Base-by-base conservation (phyloP, 2,329 filamentous ascomycete species). In the Colletotrichum cereale region DNA sequence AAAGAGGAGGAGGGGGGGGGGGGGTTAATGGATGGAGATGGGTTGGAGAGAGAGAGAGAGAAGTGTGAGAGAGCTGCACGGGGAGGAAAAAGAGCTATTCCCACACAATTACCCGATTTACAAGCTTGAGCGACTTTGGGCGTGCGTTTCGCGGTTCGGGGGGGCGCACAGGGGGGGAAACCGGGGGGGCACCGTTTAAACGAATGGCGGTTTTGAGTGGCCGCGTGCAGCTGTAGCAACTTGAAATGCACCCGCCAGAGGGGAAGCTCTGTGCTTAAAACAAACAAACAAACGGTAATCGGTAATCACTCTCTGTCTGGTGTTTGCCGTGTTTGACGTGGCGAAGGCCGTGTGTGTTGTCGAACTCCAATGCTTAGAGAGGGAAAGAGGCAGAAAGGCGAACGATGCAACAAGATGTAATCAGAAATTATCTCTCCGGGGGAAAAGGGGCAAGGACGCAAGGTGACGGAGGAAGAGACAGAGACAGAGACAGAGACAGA, bases 151-250 rank as follows among this genome's bases (percentile, higher is more conserved):
- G 68, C 62, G 68, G 68, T 58, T 67, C 29, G 40, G 21, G 40
- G 52, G 52, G 31, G 31, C 4, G 3, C 18, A 42, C 40, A 44
- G 42, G 52, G 31, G 31, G 52, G 53, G 44, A 38, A 31, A 57
- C 50, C 18, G 53, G 36, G 26, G 44, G n/a, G 63, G 36, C 29
- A 40, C 64, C 24, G 68, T 44, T 44, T 31, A 24, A 71, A 68
- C 65, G 68, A 71, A 71, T 68, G 58, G 67, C 65, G 34, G 61
- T 21, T 68, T 52, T 50, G 52, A 34, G 52, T 50, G 52, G 57
- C 68, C 66, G 70, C 70, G 70, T 72, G 70, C 66, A 72, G 66
- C 70, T 66, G 60, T 72, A 72, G 70, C 70, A 72, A 62, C 52
- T 38, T 24, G 52, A 21, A 60, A 38, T 48, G 18, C 60, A 65